Evolutionary conservation across 1,284 basidiomycete species (phyloP).

Genomic region (Pulveroboletus sp.): DNA sequence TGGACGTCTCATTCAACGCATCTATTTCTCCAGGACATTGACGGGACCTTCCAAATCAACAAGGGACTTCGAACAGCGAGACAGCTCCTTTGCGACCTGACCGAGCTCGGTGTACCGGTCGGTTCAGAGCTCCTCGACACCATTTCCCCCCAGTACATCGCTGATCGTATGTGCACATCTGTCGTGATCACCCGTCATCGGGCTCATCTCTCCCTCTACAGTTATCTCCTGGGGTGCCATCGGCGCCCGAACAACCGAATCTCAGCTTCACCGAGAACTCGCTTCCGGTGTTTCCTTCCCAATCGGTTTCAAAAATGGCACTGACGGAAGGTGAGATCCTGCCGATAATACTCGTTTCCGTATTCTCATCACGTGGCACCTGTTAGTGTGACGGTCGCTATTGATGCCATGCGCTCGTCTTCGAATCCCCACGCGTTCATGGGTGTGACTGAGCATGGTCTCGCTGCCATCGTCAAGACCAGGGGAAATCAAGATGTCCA

Average conservation of each 20-base stretch:
- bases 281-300: constrained; percentile 89
- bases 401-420: constrained; percentile 95
- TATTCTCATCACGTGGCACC: constrained; percentile 14
- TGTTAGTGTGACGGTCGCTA: constrained; percentile 67
- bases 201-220: constrained; percentile 22
- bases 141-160: constrained; percentile 84
- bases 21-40: constrained; percentile 57
- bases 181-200: not conserved
- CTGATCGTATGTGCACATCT: constrained; percentile 52
- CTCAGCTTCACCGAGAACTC: constrained; percentile 91
- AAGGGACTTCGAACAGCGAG: constrained; percentile 88
- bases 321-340: constrained; percentile 79
- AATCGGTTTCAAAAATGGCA: constrained; percentile 99
- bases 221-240: constrained; percentile 97
- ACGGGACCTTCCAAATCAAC: constrained; percentile 96
- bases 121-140: constrained; percentile 96
- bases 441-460: constrained; percentile 94
- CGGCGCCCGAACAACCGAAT: constrained; percentile 94
- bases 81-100: constrained; percentile 87
- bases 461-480: constrained; percentile 96
- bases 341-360: not conserved
- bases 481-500: constrained; percentile 91
- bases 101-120: constrained; percentile 86
- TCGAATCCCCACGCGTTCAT: constrained; percentile 96
- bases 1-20: not conserved